Base-by-base conservation (phyloP, 1,284 basidiomycete genomes). In the Xerocomus amazonicus region DNA sequence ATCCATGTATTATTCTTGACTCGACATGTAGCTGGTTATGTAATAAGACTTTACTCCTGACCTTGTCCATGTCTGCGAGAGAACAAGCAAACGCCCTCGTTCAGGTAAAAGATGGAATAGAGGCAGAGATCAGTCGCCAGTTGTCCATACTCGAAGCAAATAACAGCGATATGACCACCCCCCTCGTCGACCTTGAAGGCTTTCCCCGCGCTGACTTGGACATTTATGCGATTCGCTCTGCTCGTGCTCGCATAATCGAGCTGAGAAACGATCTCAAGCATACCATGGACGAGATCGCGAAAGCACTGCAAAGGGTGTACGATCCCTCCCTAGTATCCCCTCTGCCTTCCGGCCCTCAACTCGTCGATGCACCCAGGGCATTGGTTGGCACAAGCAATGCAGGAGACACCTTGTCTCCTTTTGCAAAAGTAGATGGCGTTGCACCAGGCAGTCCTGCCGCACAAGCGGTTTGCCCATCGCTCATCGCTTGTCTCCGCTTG, bases 141-240 rank as follows among this genome's bases (percentile, higher is more conserved):
- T 68, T 78, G 43, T 69, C 77, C 38, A 77, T 89, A 50, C 80
- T 92, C 54, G 71, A 73, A 57, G 71, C 75, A 38, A 76, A 87
- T 52, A 76, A 75, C 47, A 77, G 76, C 37, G 81, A 79, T 6
- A 76, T 87, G 71, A 70, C 78, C 34, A 82, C 87, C 0, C 81
- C 89, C 0, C 79, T 96, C 31, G 78, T 95, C 43, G 92, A 95
- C 61, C 59, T 73, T 0, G 86, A 94, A 50, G 93, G 92, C 6
- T 96, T 91, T 67, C 93, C 93, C 1, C 78, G 90, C 9, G 83
- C 80, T 12, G 87, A 90, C 65, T 73, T 90, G 51, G 92, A 96
- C 62, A 76, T 96, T 16, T 92, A 85, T 64, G 83, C 87, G 4
- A 85, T 95, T 28, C 78, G 92, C 23, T 75, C 78, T 48, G 90